Base-by-base conservation (phyloP, 805 yeast genomes). In the Candida parachauliodes region DNA sequence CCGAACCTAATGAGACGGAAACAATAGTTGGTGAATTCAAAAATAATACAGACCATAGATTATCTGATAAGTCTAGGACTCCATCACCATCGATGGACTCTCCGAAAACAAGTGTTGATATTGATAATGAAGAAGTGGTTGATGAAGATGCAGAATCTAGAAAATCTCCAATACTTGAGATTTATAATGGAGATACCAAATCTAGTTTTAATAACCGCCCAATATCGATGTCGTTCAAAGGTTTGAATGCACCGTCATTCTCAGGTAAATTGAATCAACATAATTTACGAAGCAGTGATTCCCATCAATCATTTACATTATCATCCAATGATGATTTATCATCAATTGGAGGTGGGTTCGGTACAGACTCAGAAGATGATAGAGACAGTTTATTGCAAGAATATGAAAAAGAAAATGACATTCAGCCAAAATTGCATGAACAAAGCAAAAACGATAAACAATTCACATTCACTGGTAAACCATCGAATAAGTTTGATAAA, bases 221-320 rank as follows among this genome's bases (percentile, higher is more conserved):
- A 15, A 58, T 70, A 8, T 70, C 72, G 5, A 62, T 71, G 71
- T 79, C 86, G 2, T 79, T 79, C 57, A 72, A 72, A 43, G 88
- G 88, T 0, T 54, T 81, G 38, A 70, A 62, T 37, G 84, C 79
- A 0, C 82, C 87, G 1, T 62, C 76, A 2, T 73, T 79, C 44
- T 71, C 71, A 15, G 57, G 62, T n/a, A 51, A 52, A 22, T 43
- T 59, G 8, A 44, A 53, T 3, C 50, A 54, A 10, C 59, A 55
- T 20, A 47, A 54, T 24, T 48, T 62, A 4, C 51, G 71, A 22
- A 52, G 54, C 30, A 55, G 65, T 10, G 68, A 60, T 19, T 62
- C 70, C 8, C 72, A 68, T 39, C 71, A 67, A 48, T 61, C 67
- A 28, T 58, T 68, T 30, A 63, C 65, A 36, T 48, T 64, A 11